Evolutionary conservation across 1,284 basidiomycete species (phyloP), one percentile per base, ranked within the genome.

Genomic region (Chondrostereum purpureum): DNA sequence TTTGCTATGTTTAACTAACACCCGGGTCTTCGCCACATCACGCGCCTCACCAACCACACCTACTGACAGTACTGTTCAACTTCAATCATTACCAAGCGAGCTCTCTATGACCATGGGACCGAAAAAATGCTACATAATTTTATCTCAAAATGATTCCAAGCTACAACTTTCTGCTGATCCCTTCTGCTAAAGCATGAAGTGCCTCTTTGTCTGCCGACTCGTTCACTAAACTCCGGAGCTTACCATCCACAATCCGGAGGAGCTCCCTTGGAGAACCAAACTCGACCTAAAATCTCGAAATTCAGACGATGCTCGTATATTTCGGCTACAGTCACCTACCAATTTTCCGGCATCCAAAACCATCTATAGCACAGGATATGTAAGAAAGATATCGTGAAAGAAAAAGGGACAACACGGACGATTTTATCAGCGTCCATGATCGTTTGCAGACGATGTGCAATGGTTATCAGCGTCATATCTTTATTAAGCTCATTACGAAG

Each of bases 381-480:
- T 40, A 84, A 67, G 11, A 78, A 8, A 17, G 21, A 14, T 49
- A 65, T 64, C 31, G n/a, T 3, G 4, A 20, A 17, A 34, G 21
- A 33, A 8, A 3, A 14, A 36, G 10, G 43, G 58, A 40, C 42
- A 55, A 61, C 35, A 61, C 58, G 13, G 12, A 41, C 39, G 13
- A 41, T 41, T 53, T 74, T 78, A 51, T 79, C 77, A 0, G 77
- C 70, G 50, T 83, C 80, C 67, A 81, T 81, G 53, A 84, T 78
- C 0, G 81, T 84, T 54, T 82, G 80, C 10, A 86, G 62, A 24
- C 83, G 74, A 59, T 85, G 83, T 1, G 83, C 83, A 40, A 85
- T 67, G 11, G 79, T 83, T 38, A 85, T 69, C 3, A 85, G 58
- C 0, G 80, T 84, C 5, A 76, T 74, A 48, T 77, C 77, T 2